phyloP scores from a whole-genome alignment of 257 asterid species.

The Solanum neorickii region DNA sequence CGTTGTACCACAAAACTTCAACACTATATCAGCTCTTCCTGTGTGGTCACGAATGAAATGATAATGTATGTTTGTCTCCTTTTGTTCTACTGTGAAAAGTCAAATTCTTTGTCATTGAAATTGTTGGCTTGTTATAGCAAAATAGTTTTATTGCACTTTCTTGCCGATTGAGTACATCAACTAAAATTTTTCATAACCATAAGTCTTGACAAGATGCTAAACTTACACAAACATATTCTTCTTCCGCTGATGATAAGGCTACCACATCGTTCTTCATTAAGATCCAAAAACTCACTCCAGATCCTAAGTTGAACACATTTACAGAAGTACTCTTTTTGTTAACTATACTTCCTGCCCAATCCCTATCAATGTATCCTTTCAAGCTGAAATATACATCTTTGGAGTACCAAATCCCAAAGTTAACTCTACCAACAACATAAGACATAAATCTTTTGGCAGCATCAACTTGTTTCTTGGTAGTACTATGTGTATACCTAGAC shows the following conservation, averaged over 20 bases:
- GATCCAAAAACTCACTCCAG: background rate
- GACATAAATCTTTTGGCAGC: background rate
- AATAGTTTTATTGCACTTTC: background rate
- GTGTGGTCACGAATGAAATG: background rate
- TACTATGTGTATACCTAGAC: background rate
- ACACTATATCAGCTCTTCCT: background rate
- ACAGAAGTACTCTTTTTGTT: background rate
- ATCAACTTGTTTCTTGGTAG: background rate
- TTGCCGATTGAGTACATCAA: background rate
- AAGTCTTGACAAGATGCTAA: background rate
- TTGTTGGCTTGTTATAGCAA: background rate
- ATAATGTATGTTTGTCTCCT: background rate
- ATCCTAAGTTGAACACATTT: background rate
- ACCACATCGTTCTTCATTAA: background rate
- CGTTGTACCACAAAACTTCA: too few relatives aligned
- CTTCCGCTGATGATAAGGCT: background rate
- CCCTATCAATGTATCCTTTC: background rate
- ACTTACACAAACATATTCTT: background rate
- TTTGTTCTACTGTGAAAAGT: background rate
- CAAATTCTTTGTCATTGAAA: too few relatives aligned
- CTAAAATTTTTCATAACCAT: background rate
- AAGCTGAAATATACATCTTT: background rate
- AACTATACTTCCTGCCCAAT: background rate
- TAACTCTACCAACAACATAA: background rate
- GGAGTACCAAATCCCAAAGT: background rate